Percentiles rank a stretch among this genome's conserved stretches.
Conservation (phyloP, 208 protist species). For the Leptomonas seymouri region DNA sequence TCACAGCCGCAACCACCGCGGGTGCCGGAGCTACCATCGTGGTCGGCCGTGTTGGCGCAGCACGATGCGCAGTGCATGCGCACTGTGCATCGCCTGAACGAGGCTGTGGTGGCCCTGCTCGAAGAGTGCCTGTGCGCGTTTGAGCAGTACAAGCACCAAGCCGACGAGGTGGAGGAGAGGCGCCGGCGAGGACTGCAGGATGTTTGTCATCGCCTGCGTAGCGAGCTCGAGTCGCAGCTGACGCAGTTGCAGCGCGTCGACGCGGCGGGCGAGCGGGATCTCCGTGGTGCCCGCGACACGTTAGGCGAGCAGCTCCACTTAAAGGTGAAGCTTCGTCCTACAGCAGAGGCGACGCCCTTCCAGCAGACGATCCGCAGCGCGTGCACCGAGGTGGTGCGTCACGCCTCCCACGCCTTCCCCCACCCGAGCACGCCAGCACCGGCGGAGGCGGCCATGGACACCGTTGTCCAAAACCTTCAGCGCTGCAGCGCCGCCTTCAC, state of each 20-base stretch:
- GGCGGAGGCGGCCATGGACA: slow-evolving; percentile 45
- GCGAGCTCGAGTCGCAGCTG: slow-evolving; percentile 26
- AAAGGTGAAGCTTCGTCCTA: slow-evolving; percentile 1
- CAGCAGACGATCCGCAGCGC: slow-evolving; percentile 50
- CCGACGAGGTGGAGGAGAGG: slow-evolving; percentile 9
- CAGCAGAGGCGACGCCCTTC: slow-evolving; percentile 37
- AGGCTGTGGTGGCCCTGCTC: slow-evolving; percentile 30
- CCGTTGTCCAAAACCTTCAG: slow-evolving; percentile 39
- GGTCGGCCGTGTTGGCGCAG: slow-evolving; percentile 24
- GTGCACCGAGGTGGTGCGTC: slow-evolving; percentile 46
- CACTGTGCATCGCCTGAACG: slow-evolving; percentile 35
- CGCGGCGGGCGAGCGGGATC: slow-evolving; percentile 14
- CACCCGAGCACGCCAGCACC: slow-evolving; percentile 23
- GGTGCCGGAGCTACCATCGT: not conserved
- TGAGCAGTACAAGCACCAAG: slow-evolving; percentile 9
- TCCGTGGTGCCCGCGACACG: slow-evolving; percentile 16
- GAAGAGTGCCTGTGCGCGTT: slow-evolving; percentile 29
- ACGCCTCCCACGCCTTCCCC: slow-evolving; percentile 43
- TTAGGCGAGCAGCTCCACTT: slow-evolving; percentile 22
- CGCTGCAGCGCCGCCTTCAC: slow-evolving; percentile 25
- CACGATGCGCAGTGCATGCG: slow-evolving; percentile 41
- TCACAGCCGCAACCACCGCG: too few species aligned
- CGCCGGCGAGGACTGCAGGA: slow-evolving; percentile 22
- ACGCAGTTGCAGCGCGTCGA: slow-evolving; percentile 31
- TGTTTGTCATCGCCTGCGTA: slow-evolving; percentile 35